Conservation (phyloP, 768 basidiomycete species). For the Daedaleopsis nitida region DNA sequence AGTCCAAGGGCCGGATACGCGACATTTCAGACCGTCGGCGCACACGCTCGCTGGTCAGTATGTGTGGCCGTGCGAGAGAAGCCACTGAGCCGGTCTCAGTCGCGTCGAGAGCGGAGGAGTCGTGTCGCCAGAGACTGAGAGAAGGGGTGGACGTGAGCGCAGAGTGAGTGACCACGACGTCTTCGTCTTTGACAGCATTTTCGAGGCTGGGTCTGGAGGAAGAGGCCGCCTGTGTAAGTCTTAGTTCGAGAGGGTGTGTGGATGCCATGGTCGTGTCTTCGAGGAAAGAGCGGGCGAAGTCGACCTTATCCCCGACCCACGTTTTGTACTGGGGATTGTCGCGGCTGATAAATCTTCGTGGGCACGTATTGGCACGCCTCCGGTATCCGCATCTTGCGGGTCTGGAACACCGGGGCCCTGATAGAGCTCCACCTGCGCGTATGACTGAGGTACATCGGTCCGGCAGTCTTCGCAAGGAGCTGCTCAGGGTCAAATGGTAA, state of each 20-base stretch:
- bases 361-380: neutral
- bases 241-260: neutral
- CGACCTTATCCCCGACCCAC: neutral
- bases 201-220: neutral
- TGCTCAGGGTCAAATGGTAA: neutral
- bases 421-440: neutral
- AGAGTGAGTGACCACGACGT: neutral
- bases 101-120: slow-evolving; percentile 16
- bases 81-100: slow-evolving; percentile 13
- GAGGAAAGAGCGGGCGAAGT: neutral
- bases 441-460: slow-evolving; percentile 6
- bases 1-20: slow-evolving; percentile 6
- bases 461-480: neutral
- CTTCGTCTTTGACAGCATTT: neutral
- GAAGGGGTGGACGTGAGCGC: neutral
- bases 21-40: slow-evolving; percentile 24
- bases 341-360: neutral
- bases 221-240: neutral
- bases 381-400: neutral
- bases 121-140: neutral
- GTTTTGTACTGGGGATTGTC: neutral
- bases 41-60: slow-evolving; percentile 19
- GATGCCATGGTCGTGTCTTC: neutral
- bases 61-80: slow-evolving; percentile 20
- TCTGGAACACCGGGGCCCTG: neutral